Evolutionary conservation across 495 filamentous ascomycete species (phyloP).

Genomic region (Aspergillus cristatus): DNA sequence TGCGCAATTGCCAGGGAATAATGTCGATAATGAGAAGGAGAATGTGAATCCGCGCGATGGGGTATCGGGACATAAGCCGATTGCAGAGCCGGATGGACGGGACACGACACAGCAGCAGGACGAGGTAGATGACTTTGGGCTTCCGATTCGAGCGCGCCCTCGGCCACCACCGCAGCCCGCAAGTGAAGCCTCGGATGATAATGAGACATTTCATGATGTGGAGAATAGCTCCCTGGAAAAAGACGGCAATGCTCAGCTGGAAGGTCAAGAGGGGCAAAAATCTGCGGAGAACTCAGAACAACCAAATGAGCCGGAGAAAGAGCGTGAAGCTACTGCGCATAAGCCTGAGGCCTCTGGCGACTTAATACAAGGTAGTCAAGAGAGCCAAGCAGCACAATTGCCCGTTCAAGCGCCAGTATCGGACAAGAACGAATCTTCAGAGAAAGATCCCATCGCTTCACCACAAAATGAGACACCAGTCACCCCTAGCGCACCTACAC

Average conservation of each 20-base stretch:
- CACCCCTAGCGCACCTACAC: background rate
- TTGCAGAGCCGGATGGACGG: conserved; percentile 1
- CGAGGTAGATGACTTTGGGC: conserved; percentile 37
- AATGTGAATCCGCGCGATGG: conserved; percentile 6
- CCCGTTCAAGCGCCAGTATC: background rate
- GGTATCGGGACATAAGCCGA: conserved; percentile 3
- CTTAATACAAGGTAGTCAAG: background rate
- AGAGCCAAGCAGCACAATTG: conserved; percentile 1
- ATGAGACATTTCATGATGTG: conserved; percentile 16
- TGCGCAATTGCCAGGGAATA: conserved; percentile 2
- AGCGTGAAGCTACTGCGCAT: too few relatives aligned
- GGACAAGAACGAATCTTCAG: background rate
- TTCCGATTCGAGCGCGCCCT: conserved; percentile 30
- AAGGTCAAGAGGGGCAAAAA: conserved; percentile 4
- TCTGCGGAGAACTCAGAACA: background rate
- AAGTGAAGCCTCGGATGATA: conserved; percentile 10
- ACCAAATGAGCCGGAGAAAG: background rate
- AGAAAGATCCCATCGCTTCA: too few relatives aligned
- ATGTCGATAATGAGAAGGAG: conserved; percentile 13
- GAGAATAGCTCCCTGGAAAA: conserved; percentile 5
- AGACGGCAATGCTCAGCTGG: conserved; percentile 1
- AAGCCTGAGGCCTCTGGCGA: too few relatives aligned
- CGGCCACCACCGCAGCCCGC: conserved; percentile 8
- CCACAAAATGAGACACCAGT: background rate
- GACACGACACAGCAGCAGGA: conserved; percentile 4